Conservation (phyloP, 1,284 basidiomycete species). For the Ustilago xerochloae region DNA sequence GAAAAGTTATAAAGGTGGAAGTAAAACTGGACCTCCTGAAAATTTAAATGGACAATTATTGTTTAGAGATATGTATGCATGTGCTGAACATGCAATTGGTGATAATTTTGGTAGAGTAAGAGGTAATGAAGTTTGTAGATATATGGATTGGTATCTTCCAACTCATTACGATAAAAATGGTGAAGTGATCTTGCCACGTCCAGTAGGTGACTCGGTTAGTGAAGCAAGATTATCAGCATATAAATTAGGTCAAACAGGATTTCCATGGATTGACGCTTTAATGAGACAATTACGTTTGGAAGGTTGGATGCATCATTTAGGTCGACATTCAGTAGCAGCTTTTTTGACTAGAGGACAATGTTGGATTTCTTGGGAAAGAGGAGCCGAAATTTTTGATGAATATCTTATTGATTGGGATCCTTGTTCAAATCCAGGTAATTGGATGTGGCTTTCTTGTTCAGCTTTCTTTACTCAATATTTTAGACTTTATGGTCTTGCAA, state of each 20-base stretch:
- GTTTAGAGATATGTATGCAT: constrained; percentile 71
- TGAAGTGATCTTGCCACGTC: constrained; percentile 68
- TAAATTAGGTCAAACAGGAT: constrained; percentile 71
- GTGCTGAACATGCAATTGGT: constrained; percentile 69
- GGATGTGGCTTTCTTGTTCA: constrained; percentile 72
- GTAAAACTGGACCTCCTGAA: constrained; percentile 45
- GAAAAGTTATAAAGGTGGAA: constrained; percentile 56
- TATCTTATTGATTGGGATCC: constrained; percentile 70
- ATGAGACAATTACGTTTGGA: constrained; percentile 71
- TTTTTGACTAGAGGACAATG: constrained; percentile 73
- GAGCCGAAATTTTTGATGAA: constrained; percentile 72
- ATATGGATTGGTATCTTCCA: constrained; percentile 70
- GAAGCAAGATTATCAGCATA: constrained; percentile 70
- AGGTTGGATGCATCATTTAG: constrained; percentile 70
- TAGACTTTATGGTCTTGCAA: constrained; percentile 70
- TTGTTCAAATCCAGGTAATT: constrained; percentile 70
- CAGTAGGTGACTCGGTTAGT: constrained; percentile 68
- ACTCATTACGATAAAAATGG: constrained; percentile 70
- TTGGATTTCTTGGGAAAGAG: constrained; percentile 74
- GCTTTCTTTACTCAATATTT: constrained; percentile 70
- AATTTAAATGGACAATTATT: constrained; percentile 67
- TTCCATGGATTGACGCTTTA: constrained; percentile 72
- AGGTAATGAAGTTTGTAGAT: constrained; percentile 70
- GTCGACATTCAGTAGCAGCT: constrained; percentile 73
- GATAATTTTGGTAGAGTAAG: constrained; percentile 69